Evolutionary conservation across 345 rosid genomes (phyloP), one percentile per base, ranked within the genome.

Genomic region (Citrus sp.): DNA sequence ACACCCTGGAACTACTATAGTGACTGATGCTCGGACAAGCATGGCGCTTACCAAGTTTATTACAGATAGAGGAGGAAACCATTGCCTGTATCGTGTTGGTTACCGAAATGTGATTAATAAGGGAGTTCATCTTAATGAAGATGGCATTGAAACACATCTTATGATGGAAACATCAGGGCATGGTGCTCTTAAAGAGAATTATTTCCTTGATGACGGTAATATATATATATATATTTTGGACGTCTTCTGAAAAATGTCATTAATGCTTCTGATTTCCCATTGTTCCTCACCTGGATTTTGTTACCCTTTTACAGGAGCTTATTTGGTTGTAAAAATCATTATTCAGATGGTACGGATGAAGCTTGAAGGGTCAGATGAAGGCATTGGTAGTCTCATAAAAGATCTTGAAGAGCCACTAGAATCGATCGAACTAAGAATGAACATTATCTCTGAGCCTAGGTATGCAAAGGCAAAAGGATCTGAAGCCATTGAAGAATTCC

Each of bases 101-200:
- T 95, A 95, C 30, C 84, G 99, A 80, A 95, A 93, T 77, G 98
- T 95, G 67, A 95, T 95, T 28, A 93, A 92, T 75, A 95, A 95
- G 79, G 99, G 98, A n/a, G 88, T 88, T 14, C 89, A 90, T 71
- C 86, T 95, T 73, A 91, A 95, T 51, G 67, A 80, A 80, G 93
- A 95, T 9, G 97, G 97, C 5, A 71, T 93, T 24, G 96, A 95
- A 76, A 81, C 96, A 28, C 96, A 93, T 85, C 92, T 95, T 49
- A 92, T 92, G 98, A 95, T 95, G 98, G 99, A 95, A 86, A 95
- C 97, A 22, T 92, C 99, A 3, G 98, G 98, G 6, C 99, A 93
- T 78, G 99, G 99, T 58, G 98, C 99, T 78, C 89, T 93, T 56
- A 91, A 89, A 79, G 98, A 95, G 89, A 95, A 95, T 80, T 83